Conservation (phyloP, 2,329 filamentous ascomycete genomes). For the Aspergillus bombycis region DNA sequence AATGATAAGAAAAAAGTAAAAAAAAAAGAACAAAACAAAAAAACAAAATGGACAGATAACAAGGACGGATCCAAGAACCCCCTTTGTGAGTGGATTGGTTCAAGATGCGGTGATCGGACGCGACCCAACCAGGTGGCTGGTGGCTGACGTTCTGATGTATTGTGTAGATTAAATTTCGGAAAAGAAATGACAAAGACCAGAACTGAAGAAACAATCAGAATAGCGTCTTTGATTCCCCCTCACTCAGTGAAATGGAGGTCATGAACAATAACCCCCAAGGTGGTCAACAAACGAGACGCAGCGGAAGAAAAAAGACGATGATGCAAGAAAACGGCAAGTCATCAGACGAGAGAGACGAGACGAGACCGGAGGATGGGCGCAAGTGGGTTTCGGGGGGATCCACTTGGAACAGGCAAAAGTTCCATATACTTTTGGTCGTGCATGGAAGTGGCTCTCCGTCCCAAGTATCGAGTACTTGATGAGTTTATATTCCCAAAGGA, state of each 20-base stretch:
- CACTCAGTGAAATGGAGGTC: too few species aligned
- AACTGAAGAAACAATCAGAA: background rate
- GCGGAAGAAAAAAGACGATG: background rate
- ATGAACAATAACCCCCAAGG: background rate
- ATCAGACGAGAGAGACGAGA: background rate
- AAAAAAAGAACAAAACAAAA: too few species aligned
- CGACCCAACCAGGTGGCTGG: background rate
- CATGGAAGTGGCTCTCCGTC: background rate
- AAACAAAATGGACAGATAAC: conserved; percentile 1
- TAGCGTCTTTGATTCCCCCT: background rate
- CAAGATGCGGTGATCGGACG: background rate
- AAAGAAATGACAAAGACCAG: background rate
- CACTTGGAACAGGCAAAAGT: background rate
- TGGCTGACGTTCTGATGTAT: background rate
- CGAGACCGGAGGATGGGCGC: background rate
- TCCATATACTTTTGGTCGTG: background rate
- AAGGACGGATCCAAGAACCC: background rate
- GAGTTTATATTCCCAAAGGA: background rate
- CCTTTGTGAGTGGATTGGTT: background rate
- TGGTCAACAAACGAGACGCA: too few species aligned
- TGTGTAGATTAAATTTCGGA: background rate
- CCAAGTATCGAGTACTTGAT: background rate
- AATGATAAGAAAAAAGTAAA: conserved; percentile 1
- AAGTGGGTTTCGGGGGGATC: background rate
- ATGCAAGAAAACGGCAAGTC: conserved; percentile 3